Evolutionary conservation across 2,329 filamentous ascomycete species (phyloP).

Genomic region (Microsporum audouinii): DNA sequence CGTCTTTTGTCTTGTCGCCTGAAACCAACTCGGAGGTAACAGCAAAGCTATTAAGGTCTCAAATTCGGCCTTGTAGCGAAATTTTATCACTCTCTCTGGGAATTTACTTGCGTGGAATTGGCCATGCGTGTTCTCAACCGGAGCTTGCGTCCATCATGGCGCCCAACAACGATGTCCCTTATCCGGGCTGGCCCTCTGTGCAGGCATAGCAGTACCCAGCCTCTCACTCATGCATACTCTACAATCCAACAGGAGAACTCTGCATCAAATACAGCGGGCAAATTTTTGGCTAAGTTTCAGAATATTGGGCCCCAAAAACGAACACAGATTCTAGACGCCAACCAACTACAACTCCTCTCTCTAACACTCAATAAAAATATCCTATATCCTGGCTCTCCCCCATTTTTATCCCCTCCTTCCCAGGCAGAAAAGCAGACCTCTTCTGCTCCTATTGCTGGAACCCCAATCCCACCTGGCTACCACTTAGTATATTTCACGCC

Average conservation of each 20-base stretch:
- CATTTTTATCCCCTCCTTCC: slow-evolving; percentile 23
- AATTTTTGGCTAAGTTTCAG: slow-evolving; percentile 35
- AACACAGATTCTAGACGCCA: slow-evolving; percentile 47
- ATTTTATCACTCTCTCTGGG: neutral
- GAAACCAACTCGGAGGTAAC: neutral
- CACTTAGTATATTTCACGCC: slow-evolving; percentile 56
- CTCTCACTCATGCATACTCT: neutral
- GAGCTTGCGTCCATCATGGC: neutral
- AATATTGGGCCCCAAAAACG: slow-evolving; percentile 33
- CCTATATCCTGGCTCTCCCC: slow-evolving; percentile 31
- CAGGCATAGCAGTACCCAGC: neutral
- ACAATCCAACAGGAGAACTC: slow-evolving; percentile 7
- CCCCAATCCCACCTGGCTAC: slow-evolving; percentile 47
- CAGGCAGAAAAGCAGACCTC: slow-evolving; percentile 19
- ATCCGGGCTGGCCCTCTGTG: neutral
- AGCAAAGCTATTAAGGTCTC: neutral
- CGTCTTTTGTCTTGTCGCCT: neutral
- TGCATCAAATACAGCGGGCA: slow-evolving; percentile 26
- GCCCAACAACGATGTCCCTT: neutral
- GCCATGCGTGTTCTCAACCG: neutral
- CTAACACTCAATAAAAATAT: slow-evolving; percentile 45
- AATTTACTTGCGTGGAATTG: neutral
- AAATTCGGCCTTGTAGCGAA: neutral
- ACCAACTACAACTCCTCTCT: slow-evolving; percentile 52
- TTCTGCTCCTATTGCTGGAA: slow-evolving; percentile 35